Evolutionary conservation across 1,284 basidiomycete genomes (phyloP), one percentile per base, ranked within the genome.

Genomic region (Macrocystidia cucumis): DNA sequence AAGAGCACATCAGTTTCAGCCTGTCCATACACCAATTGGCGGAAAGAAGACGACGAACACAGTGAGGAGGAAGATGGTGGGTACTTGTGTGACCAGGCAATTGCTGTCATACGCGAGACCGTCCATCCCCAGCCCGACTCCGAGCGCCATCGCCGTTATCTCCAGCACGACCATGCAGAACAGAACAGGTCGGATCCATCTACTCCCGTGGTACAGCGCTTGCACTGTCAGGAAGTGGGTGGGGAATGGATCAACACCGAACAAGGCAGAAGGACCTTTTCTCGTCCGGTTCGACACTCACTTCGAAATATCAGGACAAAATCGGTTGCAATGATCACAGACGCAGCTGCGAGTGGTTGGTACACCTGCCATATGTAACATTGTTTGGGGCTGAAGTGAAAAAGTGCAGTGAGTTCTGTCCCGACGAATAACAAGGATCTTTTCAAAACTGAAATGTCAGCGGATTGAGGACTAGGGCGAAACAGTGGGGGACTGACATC

Each of bases 301-400:
- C 57, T 47, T 33, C 62, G 49, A 14, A 63, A 40, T 22, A 63
- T 56, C n/a, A 64, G 48, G 19, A 64, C 53, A 12, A 49, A 48
- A 40, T 65, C 62, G 8, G 58, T 55, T 6, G 43, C 38, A 3
- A 44, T 39, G 12, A 62, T 44, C 12, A 62, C 42, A 3, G 43
- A 32, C 3, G 48, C 27, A 1, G 54, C 46, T 3, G 54, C 52
- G 11, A 56, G 40, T 3, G 52, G 58, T 48, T 62, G 59, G 34
- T 55, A 64, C 9, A 61, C 44, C 41, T 63, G 54, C 60, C 59
- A 64, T 27, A 62, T 55, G 40, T 50, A 62, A 42, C 60, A 64
- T 27, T 56, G 57, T 39, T 55, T 50, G 12, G 34, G 36, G 1
- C 58, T 56, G 38, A 59, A 62, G 32, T 55, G 48, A 17, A 62